Evolutionary conservation across 2,329 filamentous ascomycete species (phyloP), one percentile per base, ranked within the genome.

Genomic region (Penicillium carneum): DNA sequence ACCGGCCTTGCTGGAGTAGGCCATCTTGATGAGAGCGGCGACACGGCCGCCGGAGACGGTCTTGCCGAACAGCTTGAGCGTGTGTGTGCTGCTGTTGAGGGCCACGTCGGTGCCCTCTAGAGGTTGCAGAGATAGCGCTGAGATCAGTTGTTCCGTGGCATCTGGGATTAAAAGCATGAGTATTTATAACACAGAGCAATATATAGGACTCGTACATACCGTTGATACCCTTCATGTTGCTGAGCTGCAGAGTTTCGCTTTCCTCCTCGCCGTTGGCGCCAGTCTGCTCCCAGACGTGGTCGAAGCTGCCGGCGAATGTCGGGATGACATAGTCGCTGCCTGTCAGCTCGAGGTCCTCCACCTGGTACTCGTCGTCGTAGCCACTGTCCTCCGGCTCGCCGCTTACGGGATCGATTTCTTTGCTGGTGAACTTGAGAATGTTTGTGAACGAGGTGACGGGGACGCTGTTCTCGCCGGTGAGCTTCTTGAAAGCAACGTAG

Each of bases 361-460:
- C 90, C 80, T 97, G 92, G 75, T 99, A 99, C 81, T 99, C 95
- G 73, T 99, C 95, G 55, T 98, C 94, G 77, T 98, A 98, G 47
- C 95, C 95, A 48, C 82, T 85, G 16, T 96, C 93, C 77, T 99
- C 95, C 0, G 94, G 91, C 79, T 97, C 93, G 67, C 88, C 87
- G n/a, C 92, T 97, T 29, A 90, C 90, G 6, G 95, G 95, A 72
- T 99, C 95, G 68, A 99, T 95, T 80, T 99, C 95, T 82, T 97
- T 98, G 83, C 90, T 95, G 18, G 93, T 97, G 77, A 99, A 99
- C 80, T 95, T 97, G 75, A 99, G 89, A 41, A 92, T 83, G 79
- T 98, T 99, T 68, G 91, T 92, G 79, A 99, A 96, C 43, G 87
- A 90, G 54, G 90, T 88, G 23, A 90, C 84, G 4, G 93, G 88